Evolutionary conservation across 2,329 filamentous ascomycete species (phyloP).

Genomic region (Coleophoma eucalyptorum): DNA sequence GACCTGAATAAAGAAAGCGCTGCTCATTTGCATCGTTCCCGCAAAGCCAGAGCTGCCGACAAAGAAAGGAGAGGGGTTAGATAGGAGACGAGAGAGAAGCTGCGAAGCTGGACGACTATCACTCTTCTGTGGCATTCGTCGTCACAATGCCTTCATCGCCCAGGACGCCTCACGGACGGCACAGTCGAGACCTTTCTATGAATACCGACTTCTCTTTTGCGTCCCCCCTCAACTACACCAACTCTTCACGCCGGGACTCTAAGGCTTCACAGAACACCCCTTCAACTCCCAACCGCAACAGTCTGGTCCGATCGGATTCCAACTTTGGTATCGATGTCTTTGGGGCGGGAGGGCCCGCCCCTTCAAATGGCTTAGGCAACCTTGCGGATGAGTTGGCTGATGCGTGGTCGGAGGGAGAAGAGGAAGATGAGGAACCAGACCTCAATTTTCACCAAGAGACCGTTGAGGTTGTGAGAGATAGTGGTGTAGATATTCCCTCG

Average conservation of each 20-base stretch:
- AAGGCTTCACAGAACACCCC: conserved; percentile 25
- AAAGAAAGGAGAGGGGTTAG: neutral
- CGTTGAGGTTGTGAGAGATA: conserved; percentile 31
- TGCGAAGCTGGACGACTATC: conserved; percentile 9
- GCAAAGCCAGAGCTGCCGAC: neutral
- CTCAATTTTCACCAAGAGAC: conserved; percentile 30
- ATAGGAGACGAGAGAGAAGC: neutral
- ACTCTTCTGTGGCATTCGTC: conserved; percentile 6
- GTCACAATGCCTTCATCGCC: conserved; percentile 41
- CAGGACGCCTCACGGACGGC: conserved; percentile 44
- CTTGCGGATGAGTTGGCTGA: conserved; percentile 78
- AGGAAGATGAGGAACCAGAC: conserved; percentile 44
- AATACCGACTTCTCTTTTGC: conserved; percentile 39
- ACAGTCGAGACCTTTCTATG: conserved; percentile 54
- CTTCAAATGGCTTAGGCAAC: conserved; percentile 64
- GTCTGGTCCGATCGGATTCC: conserved; percentile 19
- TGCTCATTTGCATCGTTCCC: neutral
- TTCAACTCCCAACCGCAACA: conserved; percentile 17
- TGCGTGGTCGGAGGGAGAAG: conserved; percentile 63
- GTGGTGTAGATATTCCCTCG: conserved; percentile 25
- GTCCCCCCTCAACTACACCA: conserved; percentile 19
- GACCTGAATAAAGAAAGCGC: neutral
- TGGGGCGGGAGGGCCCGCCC: conserved; percentile 30
- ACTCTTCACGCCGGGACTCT: conserved; percentile 19
- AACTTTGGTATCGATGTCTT: conserved; percentile 21